phyloP scores from a whole-genome alignment of 352 stramenopile genomes.

The Globisporangium carolinianum region DNA sequence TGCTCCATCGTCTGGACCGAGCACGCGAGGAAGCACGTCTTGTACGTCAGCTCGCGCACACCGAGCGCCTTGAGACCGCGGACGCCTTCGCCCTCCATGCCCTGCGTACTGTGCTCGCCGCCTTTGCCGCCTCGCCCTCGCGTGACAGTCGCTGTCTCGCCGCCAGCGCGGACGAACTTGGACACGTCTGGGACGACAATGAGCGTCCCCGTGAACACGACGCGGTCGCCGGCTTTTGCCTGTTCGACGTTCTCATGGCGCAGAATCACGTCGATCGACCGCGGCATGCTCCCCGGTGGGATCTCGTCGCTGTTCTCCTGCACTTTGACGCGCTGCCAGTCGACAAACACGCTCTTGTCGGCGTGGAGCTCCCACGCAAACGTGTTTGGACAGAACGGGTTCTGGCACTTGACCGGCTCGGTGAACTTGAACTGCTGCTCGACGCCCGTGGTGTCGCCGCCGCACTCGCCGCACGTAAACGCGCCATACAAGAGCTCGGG shows the following conservation, averaged over 20 bases:
- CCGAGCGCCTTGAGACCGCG: constrained; percentile 93
- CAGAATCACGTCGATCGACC: constrained; percentile 96
- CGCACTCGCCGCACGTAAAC: constrained; percentile 95
- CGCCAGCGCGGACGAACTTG: constrained; percentile 77
- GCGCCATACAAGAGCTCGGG: constrained; percentile 94
- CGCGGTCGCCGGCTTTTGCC: constrained; percentile 93
- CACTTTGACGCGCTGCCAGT: constrained; percentile 98
- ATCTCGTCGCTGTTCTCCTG: constrained; percentile 99
- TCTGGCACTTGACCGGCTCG: constrained; percentile 94
- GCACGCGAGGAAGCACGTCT: constrained; percentile 95
- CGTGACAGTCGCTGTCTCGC: constrained; percentile 59
- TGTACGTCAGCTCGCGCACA: constrained; percentile 97
- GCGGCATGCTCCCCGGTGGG: constrained; percentile 95
- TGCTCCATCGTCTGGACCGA: constrained; percentile 91
- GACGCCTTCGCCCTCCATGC: constrained; percentile 89
- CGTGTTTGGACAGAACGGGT: constrained; percentile 93
- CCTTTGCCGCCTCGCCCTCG: constrained; percentile 22
- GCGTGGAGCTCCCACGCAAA: constrained; percentile 80
- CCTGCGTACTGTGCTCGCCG: constrained; percentile 67
- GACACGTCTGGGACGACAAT: constrained; percentile 96
- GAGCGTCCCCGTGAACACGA: constrained; percentile 92
- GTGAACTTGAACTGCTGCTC: constrained; percentile 99
- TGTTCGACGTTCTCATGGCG: constrained; percentile 97
- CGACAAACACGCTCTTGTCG: constrained; percentile 93
- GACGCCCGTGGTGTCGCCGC: constrained; percentile 86